Evolutionary conservation across 768 basidiomycete genomes (phyloP).

Genomic region (Sistotremastrum niveocremeum): DNA sequence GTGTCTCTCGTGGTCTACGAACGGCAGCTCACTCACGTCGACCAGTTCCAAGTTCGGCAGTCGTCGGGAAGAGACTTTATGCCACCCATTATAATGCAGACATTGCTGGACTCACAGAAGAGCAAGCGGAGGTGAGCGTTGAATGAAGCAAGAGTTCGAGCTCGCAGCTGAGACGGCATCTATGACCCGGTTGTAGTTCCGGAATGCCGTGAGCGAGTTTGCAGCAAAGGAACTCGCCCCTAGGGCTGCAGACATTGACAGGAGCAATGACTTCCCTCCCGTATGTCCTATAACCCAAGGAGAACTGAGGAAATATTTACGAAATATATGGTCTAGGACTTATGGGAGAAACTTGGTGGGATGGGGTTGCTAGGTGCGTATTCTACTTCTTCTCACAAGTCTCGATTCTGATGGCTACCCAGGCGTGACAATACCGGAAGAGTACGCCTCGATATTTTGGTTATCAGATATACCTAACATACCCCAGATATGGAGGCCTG

Average conservation of each 20-base stretch:
- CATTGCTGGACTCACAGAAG: conserved; percentile 64
- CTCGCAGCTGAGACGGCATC: not conserved
- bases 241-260: conserved; percentile 75
- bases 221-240: conserved; percentile 77
- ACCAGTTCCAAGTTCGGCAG: too few relatives aligned
- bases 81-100: conserved; percentile 59
- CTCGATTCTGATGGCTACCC: not conserved
- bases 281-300: conserved; percentile 26
- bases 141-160: not conserved
- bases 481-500: conserved; percentile 67
- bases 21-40: too few relatives aligned
- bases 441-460: conserved; percentile 12
- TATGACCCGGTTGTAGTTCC: conserved; percentile 40
- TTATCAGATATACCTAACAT: conserved; percentile 11
- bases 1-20: too few relatives aligned
- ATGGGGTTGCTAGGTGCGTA: conserved; percentile 82
- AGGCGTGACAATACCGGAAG: conserved; percentile 7
- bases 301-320: conserved; percentile 1
- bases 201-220: conserved; percentile 66
- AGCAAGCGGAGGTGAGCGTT: conserved; percentile 58
- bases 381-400: not conserved
- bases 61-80: not conserved
- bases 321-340: conserved; percentile 34
- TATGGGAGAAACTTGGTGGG: conserved; percentile 80
- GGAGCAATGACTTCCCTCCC: conserved; percentile 64